Conservation (phyloP, 2,329 filamentous ascomycete genomes). For the Colletotrichum trifolii region DNA sequence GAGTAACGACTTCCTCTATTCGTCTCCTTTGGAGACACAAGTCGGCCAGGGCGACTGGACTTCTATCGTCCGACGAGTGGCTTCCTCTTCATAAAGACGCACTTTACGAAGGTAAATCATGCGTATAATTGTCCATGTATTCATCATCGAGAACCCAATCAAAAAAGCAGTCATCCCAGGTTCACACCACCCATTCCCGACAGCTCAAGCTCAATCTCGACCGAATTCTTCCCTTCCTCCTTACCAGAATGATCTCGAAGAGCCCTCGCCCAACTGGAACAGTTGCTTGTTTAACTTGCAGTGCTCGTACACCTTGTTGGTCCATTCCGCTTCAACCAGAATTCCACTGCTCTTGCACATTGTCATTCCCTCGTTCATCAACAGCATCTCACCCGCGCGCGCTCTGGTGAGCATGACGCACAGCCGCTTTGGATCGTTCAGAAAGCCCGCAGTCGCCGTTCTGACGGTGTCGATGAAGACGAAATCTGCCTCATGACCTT, state of each 20-base stretch:
- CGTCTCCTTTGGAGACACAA: too few relatives aligned
- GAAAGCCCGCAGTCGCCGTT: slow-evolving; percentile 51
- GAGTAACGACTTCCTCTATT: too few relatives aligned
- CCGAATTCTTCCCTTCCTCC: neutral
- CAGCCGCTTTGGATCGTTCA: slow-evolving; percentile 56
- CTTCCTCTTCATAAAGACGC: too few relatives aligned
- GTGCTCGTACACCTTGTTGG: slow-evolving; percentile 23
- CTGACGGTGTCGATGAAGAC: slow-evolving; percentile 60
- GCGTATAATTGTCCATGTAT: too few relatives aligned
- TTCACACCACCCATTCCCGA: neutral
- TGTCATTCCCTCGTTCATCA: slow-evolving; percentile 55
- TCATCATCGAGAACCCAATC: too few relatives aligned
- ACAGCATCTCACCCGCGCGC: slow-evolving; percentile 55
- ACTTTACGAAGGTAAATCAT: too few relatives aligned
- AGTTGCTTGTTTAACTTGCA: slow-evolving; percentile 20
- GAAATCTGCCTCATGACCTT: slow-evolving; percentile 60
- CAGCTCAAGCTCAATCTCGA: neutral
- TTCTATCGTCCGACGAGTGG: too few relatives aligned
- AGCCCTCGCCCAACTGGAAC: neutral
- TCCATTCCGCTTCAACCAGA: slow-evolving; percentile 25
- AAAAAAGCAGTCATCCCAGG: too few relatives aligned
- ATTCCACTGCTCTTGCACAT: slow-evolving; percentile 8
- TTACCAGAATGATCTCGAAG: neutral
- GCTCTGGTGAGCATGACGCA: slow-evolving; percentile 60
- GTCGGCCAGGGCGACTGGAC: too few relatives aligned